Percentiles rank a stretch among this genome's conserved stretches.
Evolutionary conservation across 164 flowering plant species (phyloP).

Genomic region (Liquidambar formosana): DNA sequence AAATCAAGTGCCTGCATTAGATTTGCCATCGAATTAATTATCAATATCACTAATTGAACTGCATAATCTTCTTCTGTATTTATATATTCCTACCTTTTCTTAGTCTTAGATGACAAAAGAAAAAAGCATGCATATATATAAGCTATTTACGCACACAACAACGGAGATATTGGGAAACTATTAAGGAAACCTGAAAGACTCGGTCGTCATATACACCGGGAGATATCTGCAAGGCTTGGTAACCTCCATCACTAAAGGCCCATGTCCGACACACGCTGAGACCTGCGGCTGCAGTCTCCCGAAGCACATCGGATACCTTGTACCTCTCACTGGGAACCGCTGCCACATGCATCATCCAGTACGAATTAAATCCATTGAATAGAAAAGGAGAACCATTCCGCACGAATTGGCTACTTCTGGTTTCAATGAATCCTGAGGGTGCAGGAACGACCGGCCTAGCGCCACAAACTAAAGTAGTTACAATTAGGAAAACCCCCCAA

Average conservation of each 20-base stretch:
- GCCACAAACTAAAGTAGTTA: constrained; percentile 27
- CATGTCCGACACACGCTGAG: constrained; percentile 48
- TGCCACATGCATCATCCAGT: constrained; percentile 55
- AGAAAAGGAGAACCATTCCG: constrained; percentile 29
- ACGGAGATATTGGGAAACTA: neutral
- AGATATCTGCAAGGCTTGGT: constrained; percentile 42
- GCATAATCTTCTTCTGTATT: too few species aligned
- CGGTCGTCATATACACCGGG: constrained; percentile 43
- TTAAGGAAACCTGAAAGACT: constrained; percentile 37
- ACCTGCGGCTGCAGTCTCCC: constrained; percentile 35
- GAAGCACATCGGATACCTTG: constrained; percentile 33
- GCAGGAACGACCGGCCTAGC: constrained; percentile 9
- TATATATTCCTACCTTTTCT: too few species aligned
- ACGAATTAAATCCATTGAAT: constrained; percentile 55
- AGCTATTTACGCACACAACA: too few species aligned
- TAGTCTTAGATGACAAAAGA: too few species aligned
- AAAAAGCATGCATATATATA: too few species aligned
- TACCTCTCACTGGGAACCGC: constrained; percentile 26
- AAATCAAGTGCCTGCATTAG: constrained; percentile 49
- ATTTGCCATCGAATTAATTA: neutral
- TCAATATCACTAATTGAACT: too few species aligned
- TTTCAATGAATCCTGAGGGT: constrained; percentile 24
- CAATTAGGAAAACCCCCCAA: constrained; percentile 32
- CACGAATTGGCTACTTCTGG: constrained; percentile 24
- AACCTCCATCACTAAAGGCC: constrained; percentile 56